These are phyloP conservation scores for Spraguea lophii DNA, from an alignment of 371 early-diverging fungal species.

Conservation along the genomic window DNA sequence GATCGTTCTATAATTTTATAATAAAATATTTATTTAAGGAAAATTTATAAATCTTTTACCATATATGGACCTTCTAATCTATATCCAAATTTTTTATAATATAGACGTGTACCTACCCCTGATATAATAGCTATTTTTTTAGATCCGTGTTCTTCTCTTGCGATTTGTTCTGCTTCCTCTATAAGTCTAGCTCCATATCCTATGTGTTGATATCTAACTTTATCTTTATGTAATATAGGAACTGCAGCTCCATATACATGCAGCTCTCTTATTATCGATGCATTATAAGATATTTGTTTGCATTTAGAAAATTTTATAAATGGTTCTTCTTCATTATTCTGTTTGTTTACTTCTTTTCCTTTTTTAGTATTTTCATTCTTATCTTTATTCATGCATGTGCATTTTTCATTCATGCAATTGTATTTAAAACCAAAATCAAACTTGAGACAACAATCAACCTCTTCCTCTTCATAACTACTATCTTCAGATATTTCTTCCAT, in stretches of 20 bases:
- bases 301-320: background rate
- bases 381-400: background rate
- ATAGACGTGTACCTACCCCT: constrained; percentile 88
- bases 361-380: background rate
- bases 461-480: background rate
- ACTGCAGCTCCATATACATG: constrained; percentile 97
- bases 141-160: constrained; percentile 83
- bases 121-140: constrained; percentile 86
- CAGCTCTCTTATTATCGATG: constrained; percentile 81
- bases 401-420: background rate
- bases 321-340: background rate
- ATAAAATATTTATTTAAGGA: no score
- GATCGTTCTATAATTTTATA: no score
- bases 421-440: background rate
- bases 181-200: constrained; percentile 92
- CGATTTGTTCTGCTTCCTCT: constrained; percentile 96
- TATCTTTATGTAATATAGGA: constrained; percentile 77
- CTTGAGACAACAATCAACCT: background rate
- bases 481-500: constrained; percentile 49
- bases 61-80: constrained; percentile 60
- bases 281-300: constrained; percentile 16
- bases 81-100: constrained; percentile 93
- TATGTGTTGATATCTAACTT: constrained; percentile 94
- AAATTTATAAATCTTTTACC: constrained; percentile 42
- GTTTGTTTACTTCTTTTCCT: background rate